phyloP scores from a whole-genome alignment of 495 filamentous ascomycete species.

The Talaromyces liani region DNA sequence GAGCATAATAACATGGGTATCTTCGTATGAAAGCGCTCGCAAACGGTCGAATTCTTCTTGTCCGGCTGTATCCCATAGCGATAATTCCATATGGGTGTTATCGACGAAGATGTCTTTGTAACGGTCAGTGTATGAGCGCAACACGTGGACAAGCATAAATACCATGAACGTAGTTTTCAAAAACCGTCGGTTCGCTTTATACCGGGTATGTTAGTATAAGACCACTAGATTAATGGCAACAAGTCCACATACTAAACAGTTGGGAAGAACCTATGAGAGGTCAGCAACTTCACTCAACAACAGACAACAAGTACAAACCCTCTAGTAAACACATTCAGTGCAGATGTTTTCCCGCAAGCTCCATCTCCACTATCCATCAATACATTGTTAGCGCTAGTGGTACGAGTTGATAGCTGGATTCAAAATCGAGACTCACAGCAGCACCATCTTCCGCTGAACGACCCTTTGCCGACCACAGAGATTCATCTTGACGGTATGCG shows the following conservation, averaged over 20 bases:
- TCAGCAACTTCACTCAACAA: background rate
- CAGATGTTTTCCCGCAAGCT: constrained; percentile 94
- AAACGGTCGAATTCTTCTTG: constrained; percentile 99
- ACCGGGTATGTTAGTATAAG: constrained; percentile 12
- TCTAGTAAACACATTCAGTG: constrained; percentile 97
- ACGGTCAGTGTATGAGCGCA: background rate
- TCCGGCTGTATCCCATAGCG: constrained; percentile 95
- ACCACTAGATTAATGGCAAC: constrained; percentile 7
- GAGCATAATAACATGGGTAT: constrained; percentile 97
- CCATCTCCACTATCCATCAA: constrained; percentile 69
- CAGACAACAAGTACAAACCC: constrained; percentile 51
- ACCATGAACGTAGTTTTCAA: constrained; percentile 99
- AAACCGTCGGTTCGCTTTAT: constrained; percentile 83
- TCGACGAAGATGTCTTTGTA: constrained; percentile 90
- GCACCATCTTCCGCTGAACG: constrained; percentile 95
- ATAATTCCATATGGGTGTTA: constrained; percentile 90
- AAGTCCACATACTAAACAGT: constrained; percentile 72
- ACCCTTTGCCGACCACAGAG: constrained; percentile 60
- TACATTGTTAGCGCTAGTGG: background rate
- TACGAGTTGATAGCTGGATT: background rate
- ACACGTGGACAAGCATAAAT: constrained; percentile 12
- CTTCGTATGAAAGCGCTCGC: constrained; percentile 91
- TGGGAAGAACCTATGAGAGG: constrained; percentile 71
- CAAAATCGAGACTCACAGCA: constrained; percentile 60
- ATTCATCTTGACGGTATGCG: constrained; percentile 24